These are phyloP conservation scores for Lanmaoa pseudosensibilis DNA, from an alignment of 768 basidiomycete species.

Conservation along the genomic window DNA sequence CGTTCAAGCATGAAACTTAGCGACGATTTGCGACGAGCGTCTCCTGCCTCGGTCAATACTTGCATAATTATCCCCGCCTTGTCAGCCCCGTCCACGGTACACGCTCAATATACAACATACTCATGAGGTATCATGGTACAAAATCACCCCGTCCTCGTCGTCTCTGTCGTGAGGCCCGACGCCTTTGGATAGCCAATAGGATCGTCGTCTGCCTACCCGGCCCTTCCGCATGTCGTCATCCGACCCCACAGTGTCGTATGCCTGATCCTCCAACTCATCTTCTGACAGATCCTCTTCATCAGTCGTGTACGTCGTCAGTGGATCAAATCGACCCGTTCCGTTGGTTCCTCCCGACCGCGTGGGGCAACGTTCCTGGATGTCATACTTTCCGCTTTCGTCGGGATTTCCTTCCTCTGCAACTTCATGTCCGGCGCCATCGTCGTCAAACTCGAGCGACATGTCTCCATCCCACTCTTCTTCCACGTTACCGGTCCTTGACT, in stretches of 20 bases:
- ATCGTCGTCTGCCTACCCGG: slow-evolving; percentile 34
- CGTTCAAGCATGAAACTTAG: slow-evolving; percentile 10
- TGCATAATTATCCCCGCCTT: slow-evolving; percentile 7
- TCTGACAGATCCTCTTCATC: slow-evolving; percentile 41
- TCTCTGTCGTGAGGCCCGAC: slow-evolving; percentile 32
- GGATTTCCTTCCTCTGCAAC: slow-evolving; percentile 24
- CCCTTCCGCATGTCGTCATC: slow-evolving; percentile 25
- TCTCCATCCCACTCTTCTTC: slow-evolving; percentile 44
- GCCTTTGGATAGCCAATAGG: slow-evolving; percentile 62
- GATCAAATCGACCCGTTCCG: slow-evolving; percentile 36
- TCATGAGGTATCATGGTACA: background rate
- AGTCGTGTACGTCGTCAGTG: slow-evolving; percentile 49
- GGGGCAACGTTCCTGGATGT: slow-evolving; percentile 48
- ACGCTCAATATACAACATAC: background rate
- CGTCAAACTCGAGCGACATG: slow-evolving; percentile 28
- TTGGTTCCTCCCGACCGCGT: slow-evolving; percentile 45
- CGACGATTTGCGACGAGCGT: background rate
- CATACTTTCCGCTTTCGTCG: slow-evolving; percentile 62
- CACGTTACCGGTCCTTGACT: slow-evolving; percentile 27
- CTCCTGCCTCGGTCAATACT: background rate
- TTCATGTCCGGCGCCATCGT: slow-evolving; percentile 13
- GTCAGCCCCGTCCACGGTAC: background rate
- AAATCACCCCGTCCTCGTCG: slow-evolving; percentile 2
- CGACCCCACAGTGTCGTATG: slow-evolving; percentile 19
- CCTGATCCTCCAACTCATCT: slow-evolving; percentile 31